These are phyloP conservation scores for Aegilops bicornis DNA, from an alignment of 176 grass and related monocot genomes.

Conservation along the genomic window DNA sequence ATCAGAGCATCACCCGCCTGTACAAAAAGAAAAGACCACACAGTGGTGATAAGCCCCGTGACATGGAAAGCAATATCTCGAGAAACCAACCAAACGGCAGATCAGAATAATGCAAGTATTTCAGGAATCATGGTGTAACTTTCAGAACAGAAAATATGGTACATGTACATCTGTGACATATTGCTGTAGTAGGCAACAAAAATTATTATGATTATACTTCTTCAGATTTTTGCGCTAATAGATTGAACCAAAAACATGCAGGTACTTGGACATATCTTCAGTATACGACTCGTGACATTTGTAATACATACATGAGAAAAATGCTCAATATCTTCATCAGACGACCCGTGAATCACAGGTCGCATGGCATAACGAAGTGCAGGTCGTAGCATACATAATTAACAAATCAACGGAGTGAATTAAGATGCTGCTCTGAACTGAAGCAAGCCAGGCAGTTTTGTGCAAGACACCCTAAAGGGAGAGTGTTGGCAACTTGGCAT, in stretches of 20 bases:
- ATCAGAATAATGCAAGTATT: neutral
- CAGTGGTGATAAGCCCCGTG: neutral
- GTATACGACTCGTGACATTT: neutral
- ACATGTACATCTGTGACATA: neutral
- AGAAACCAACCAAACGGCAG: neutral
- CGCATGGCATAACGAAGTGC: neutral
- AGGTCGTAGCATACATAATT: neutral
- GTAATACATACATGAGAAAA: neutral
- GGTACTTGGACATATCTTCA: neutral
- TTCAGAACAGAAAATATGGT: neutral
- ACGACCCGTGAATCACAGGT: neutral
- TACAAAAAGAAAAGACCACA: slow-evolving; percentile 11
- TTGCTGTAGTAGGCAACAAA: neutral
- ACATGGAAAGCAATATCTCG: neutral
- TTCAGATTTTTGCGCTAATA: neutral
- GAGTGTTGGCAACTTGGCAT: neutral
- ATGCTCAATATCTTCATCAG: neutral
- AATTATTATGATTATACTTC: neutral
- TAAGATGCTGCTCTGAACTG: neutral
- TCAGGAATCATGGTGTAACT: neutral
- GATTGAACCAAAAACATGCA: neutral
- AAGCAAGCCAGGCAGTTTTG: neutral
- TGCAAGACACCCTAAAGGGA: neutral
- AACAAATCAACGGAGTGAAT: neutral
- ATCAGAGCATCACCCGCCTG: slow-evolving; percentile 86